Evolutionary conservation across 2,329 filamentous ascomycete genomes (phyloP).

Genomic region (Fusarium mexicanum): DNA sequence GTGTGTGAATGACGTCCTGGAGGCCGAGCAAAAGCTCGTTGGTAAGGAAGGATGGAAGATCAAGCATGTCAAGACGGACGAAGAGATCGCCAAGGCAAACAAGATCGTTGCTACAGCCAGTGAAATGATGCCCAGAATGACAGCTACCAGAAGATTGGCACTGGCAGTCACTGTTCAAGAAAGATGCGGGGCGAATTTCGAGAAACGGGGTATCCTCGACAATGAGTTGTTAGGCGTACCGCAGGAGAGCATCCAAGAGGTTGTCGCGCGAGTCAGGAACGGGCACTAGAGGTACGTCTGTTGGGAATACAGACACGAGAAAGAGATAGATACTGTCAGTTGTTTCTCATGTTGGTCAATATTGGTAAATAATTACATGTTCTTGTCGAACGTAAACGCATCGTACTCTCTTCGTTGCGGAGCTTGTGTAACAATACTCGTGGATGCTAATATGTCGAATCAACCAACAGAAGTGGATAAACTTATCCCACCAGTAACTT

Average conservation of each 20-base stretch:
- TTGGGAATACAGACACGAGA: accelerated
- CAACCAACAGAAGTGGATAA: background rate
- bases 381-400: accelerated
- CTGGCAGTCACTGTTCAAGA: background rate
- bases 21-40: background rate
- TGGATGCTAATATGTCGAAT: background rate
- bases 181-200: background rate
- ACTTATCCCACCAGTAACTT: background rate
- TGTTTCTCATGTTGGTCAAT: background rate
- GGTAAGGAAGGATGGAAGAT: background rate
- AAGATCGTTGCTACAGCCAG: background rate
- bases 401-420: background rate
- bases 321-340: background rate
- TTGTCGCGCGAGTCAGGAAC: background rate
- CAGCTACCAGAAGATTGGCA: background rate
- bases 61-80: background rate
- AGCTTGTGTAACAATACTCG: background rate
- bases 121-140: background rate
- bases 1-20: background rate
- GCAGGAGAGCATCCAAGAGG: background rate
- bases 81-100: background rate
- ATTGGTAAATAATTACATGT: accelerated
- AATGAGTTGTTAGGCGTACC: background rate
- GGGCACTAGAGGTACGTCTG: background rate
- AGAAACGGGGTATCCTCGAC: background rate